A percentile compares a stretch with the other conserved stretches of the same genome.
Conservation (phyloP, 2,329 filamentous ascomycete genomes). For the Graphilbum fragrans region DNA sequence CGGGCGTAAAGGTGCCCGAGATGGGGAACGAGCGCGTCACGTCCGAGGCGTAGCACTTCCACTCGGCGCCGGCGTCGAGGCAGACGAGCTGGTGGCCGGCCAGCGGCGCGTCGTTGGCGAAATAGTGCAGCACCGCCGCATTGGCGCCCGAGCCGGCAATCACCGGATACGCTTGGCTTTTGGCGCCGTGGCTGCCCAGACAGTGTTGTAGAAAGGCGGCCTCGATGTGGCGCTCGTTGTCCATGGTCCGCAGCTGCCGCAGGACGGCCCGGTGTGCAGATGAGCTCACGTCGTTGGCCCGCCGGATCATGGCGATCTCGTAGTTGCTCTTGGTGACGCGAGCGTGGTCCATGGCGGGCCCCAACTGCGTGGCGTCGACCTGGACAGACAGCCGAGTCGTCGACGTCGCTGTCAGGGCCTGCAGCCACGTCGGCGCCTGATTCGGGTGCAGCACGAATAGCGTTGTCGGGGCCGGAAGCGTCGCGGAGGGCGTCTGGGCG, state of each 20-base stretch:
- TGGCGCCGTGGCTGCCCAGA: slow-evolving; percentile 53
- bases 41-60: slow-evolving; percentile 74
- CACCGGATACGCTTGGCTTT: slow-evolving; percentile 73
- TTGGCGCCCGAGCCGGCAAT: slow-evolving; percentile 80
- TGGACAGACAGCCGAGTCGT: slow-evolving; percentile 10
- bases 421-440: slow-evolving; percentile 13
- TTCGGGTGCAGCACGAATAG: slow-evolving; percentile 30
- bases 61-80: slow-evolving; percentile 82
- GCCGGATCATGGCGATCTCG: slow-evolving; percentile 70
- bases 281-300: slow-evolving; percentile 70
- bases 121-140: slow-evolving; percentile 78
- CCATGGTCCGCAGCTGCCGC: slow-evolving; percentile 45
- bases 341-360: slow-evolving; percentile 63
- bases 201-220: slow-evolving; percentile 65
- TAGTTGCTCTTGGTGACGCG: slow-evolving; percentile 78
- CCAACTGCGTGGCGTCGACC: slow-evolving; percentile 42
- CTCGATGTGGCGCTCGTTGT: slow-evolving; percentile 74
- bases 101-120: slow-evolving; percentile 63
- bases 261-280: slow-evolving; percentile 66
- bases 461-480: slow-evolving; percentile 13
- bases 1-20: slow-evolving; percentile 51
- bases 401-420: background rate
- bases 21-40: slow-evolving; percentile 83
- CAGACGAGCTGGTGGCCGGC: slow-evolving; percentile 61
- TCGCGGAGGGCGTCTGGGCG: background rate